Evolutionary conservation across 306 rosid species (phyloP), one percentile per base, ranked within the genome.

Genomic region (Dalbergia cochinchinensis): DNA sequence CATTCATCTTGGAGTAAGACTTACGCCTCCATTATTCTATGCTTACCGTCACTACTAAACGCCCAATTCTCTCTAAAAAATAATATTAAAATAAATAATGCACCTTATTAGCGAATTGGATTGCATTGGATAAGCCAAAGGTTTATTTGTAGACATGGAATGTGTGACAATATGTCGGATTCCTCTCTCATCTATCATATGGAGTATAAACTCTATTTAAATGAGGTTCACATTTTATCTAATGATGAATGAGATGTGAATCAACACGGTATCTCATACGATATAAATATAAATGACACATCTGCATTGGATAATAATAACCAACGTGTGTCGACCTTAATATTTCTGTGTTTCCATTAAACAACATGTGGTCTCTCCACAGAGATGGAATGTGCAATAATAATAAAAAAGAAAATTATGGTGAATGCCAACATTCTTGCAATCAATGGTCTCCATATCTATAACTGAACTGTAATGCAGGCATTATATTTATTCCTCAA

Each of bases 21-120:
- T 1, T 61, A 75, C 47, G 71, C 37, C 0, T 60, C 58, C 33
- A 59, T 60, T 74, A 61, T 74, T 61, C 33, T 74, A 61, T 31
- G 7, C 45, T 45, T 26, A 47, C 14, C 57, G 5, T 73, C 67
- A 58, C 20, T 12, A 19, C 4, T 54, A 58, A 26, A 72, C n/a
- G 19, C 2, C 9, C 48, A 75, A 33, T 61, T 44, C 26, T 62
- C 61, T 47, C 34, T 47, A 0, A 8, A 11, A 16, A 31, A 42
- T 8, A 26, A 26, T 26, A 26, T 26, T 26, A 26, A 1, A 26
- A 26, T 26, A 26, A 26, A 26, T 26, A 26, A 19, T 44, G 12
- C 22, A 41, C 26, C 58, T 20, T 39, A 47, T 58, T 20, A 60
- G 69, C 34, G 11, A 60, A 47, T 61, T 74, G 57, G 12, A n/a